Percentiles rank a stretch among this genome's conserved stretches.
These are phyloP conservation scores for Psilocybe tampanensis DNA, from an alignment of 768 basidiomycete genomes.

Conservation along the genomic window DNA sequence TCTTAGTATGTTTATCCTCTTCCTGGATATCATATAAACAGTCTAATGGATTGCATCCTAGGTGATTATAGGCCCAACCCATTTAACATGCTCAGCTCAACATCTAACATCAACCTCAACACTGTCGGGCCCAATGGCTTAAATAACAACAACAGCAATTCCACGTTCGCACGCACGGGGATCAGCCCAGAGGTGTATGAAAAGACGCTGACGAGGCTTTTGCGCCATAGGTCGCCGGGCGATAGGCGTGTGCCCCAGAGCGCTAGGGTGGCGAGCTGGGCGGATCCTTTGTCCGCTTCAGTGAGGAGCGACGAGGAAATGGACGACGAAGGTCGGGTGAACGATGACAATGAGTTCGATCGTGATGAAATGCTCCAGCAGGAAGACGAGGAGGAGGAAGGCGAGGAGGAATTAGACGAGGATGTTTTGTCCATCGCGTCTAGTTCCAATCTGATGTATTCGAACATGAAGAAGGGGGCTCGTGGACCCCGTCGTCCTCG, in stretches of 20 bases:
- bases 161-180: conserved; percentile 6
- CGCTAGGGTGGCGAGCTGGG: conserved; percentile 53
- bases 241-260: conserved; percentile 34
- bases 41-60: conserved; percentile 6
- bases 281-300: conserved; percentile 46
- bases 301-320: neutral
- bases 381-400: conserved; percentile 8
- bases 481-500: neutral
- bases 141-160: conserved; percentile 25
- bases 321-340: conserved; percentile 27
- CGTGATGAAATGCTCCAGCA: no score
- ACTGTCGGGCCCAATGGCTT: conserved; percentile 27
- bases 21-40: conserved; percentile 7
- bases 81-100: conserved; percentile 23
- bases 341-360: conserved; percentile 29
- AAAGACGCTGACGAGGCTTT: conserved; percentile 34
- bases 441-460: neutral
- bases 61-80: conserved; percentile 33
- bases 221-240: conserved; percentile 39
- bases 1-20: conserved; percentile 45
- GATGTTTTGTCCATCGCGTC: neutral
- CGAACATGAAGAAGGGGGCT: neutral
- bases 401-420: neutral
- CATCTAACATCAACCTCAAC: neutral
- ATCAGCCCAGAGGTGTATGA: conserved; percentile 30